Evolutionary conservation across 1,139 yeast genomes (phyloP).

Genomic region (Geotrichum bryndzae): DNA sequence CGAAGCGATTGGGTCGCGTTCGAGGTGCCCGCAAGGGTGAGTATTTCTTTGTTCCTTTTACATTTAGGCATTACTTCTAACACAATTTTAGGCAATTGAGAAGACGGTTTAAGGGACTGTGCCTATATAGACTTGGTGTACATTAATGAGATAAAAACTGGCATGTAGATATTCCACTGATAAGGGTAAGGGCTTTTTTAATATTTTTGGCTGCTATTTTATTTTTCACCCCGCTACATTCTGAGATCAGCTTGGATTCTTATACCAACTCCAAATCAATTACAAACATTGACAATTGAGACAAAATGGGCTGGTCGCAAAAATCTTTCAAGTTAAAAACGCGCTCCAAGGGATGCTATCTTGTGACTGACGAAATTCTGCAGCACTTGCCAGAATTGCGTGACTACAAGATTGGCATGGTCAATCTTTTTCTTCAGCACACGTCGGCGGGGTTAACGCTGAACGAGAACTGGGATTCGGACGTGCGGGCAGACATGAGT

Average conservation of each 20-base stretch:
- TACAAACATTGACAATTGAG: background rate
- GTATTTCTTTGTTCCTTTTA: background rate
- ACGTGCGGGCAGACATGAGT: constrained; percentile 64
- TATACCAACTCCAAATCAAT: background rate
- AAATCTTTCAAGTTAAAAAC: constrained; percentile 51
- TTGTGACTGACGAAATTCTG: constrained; percentile 61
- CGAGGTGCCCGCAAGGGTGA: constrained; percentile 49
- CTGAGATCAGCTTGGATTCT: background rate
- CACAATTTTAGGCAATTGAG: constrained; percentile 1
- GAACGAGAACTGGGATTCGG: constrained; percentile 77
- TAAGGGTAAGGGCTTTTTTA: background rate
- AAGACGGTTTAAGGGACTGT: background rate
- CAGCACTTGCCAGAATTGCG: constrained; percentile 53
- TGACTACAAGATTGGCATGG: constrained; percentile 54
- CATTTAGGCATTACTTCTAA: background rate
- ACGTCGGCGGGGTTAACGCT: constrained; percentile 72
- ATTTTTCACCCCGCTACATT: background rate
- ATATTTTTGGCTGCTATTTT: background rate
- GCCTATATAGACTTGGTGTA: background rate
- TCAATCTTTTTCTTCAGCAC: constrained; percentile 67
- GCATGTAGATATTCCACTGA: background rate
- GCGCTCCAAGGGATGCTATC: constrained; percentile 60
- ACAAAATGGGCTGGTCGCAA: constrained; percentile 34
- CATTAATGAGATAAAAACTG: no score
- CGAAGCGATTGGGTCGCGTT: constrained; percentile 90